Base-by-base conservation (phyloP, 257 asterid genomes). In the Capsicum chinense region DNA sequence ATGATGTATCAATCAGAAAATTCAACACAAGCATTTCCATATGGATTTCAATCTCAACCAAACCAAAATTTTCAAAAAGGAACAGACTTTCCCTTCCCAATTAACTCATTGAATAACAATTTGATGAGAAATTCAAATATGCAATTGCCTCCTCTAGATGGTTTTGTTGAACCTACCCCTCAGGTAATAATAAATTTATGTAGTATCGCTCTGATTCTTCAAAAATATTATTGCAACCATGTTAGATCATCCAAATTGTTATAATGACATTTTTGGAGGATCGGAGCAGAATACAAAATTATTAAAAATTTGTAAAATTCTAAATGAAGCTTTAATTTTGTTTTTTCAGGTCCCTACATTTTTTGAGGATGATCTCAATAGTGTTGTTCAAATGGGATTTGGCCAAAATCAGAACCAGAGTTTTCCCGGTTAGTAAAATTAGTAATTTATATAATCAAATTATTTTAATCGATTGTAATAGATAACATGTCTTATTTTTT, bases 331-430 rank as follows among this genome's bases (percentile, higher is more conserved):
- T 16, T 64, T 26, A 16, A 13, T 13, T 58, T 56, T 33, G 14
- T 12, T 52, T 2, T 86, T 82, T 87, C 79, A 95, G 99, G 93
- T 85, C 16, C 86, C 95, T 12, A 78, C 92, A 2, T 92, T 92
- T 86, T 93, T 94, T 94, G 98, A 93, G 83, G 95, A 94, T 80
- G 99, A 95, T 87, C 95, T 95, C 60, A 95, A 93, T 8, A 91
- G 92, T 84, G 86, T 95, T 81, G 97, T 95, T 84, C 97, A 91
- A 87, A 94, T 94, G 98, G 97, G 97, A 6, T 92, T 89, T 73
- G 89, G 93, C 79, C 95, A 92, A 91, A 89, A 91, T 84, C 92
- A 89, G 63, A 15, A 89, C 59, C 95, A 90, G 59, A 89, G 81
- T 84, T 90, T 89, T 85, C 93, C 91, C 59, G 97, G 98, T 94